Evolutionary conservation across 140 eudicot genomes (phyloP), one percentile per base, ranked within the genome.

Genomic region (Ambrosia hybrid): DNA sequence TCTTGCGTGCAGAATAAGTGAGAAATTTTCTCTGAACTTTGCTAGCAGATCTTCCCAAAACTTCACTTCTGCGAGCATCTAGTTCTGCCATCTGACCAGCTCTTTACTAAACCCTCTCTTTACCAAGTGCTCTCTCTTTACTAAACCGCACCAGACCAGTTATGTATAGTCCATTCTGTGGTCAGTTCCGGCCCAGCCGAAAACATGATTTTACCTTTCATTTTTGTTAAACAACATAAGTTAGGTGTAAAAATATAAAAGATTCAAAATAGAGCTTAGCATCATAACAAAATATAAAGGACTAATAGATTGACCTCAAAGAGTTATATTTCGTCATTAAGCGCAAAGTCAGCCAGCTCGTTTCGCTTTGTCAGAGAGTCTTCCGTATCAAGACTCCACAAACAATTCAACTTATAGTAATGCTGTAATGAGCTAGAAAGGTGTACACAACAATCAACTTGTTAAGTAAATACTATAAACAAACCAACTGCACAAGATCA

Each of bases 51-150:
- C 72, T 86, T 74, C 96, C 96, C 56, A 94, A 87, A 52, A 94
- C 88, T 83, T 86, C 94, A 79, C 65, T 83, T 52, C 97, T 79
- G 33, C 78, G 87, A 67, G 96, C 87, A 83, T 90, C 99, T 59
- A 94, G 82, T 80, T 90, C 98, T 61, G 96, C 99, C 96, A 94
- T 90, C 82, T 94, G 99, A 72, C 99, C 99, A 34, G 96, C 97
- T 87, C 99, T 86, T 7, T n/a, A n/a, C n/a, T n/a, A n/a, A n/a
- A n/a, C n/a, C n/a, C n/a, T n/a, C n/a, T n/a, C n/a, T n/a, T n/a
- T n/a, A n/a, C n/a, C n/a, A n/a, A n/a, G n/a, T n/a, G n/a, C n/a
- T n/a, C n/a, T n/a, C n/a, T n/a, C n/a, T n/a, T n/a, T n/a, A n/a
- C 26, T 52, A 52, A n/a, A 52, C 26, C 21, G 26, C 21, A 52